phyloP scores from a whole-genome alignment of 345 rosid genomes.

The Zanthoxylum bungeanum region DNA sequence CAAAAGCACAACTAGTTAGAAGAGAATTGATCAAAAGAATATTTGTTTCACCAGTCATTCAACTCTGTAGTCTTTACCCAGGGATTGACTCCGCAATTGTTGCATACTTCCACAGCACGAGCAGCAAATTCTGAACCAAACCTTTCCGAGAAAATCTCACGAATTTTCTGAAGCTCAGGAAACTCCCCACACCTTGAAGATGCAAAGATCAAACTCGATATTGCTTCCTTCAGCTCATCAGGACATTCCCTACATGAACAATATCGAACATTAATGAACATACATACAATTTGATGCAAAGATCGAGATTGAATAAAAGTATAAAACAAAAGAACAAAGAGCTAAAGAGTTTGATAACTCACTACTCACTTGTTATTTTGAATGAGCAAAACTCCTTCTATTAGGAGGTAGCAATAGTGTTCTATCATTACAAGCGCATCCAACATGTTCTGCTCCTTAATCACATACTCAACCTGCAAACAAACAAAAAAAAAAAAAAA shows the following conservation, averaged over 20 bases:
- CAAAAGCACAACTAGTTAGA: background rate
- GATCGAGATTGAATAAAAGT: no score
- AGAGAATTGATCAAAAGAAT: background rate
- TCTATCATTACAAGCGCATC: conserved; percentile 43
- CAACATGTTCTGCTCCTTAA: conserved; percentile 42
- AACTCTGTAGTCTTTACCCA: conserved; percentile 26
- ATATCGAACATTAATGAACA: no score
- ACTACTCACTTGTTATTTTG: conserved; percentile 33
- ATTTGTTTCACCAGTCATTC: background rate
- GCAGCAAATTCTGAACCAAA: conserved; percentile 41
- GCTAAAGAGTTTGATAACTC: background rate
- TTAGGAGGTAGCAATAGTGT: conserved; percentile 37
- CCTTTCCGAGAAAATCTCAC: conserved; percentile 21
- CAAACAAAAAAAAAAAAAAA: no score
- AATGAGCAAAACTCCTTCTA: conserved; percentile 35
- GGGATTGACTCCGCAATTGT: conserved; percentile 38
- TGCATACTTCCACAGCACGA: conserved; percentile 37
- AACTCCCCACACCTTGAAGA: conserved; percentile 57
- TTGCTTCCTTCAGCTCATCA: conserved; percentile 49
- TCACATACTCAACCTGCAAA: conserved; percentile 45
- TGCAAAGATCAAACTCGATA: conserved; percentile 55
- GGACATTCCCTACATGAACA: conserved; percentile 39
- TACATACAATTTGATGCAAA: background rate
- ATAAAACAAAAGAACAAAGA: background rate
- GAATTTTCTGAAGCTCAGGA: conserved; percentile 48